Conservation (phyloP, 2,329 filamentous ascomycete genomes). For the Celoporthe dispersa region DNA sequence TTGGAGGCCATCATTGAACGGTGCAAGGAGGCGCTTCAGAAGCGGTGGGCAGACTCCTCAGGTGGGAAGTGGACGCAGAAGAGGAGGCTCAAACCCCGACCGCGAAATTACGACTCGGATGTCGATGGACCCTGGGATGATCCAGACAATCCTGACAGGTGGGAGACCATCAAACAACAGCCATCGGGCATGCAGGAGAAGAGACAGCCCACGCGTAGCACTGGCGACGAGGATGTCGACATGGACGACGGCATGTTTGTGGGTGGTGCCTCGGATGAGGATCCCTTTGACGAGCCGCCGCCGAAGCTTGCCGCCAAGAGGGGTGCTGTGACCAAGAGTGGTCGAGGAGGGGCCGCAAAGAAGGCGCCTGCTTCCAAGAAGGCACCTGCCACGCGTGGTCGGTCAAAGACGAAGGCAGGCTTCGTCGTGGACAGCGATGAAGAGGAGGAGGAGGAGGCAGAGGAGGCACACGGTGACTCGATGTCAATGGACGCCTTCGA, state of each 20-base stretch:
- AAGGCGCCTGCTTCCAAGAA: conserved; percentile 50
- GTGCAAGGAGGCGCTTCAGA: conserved; percentile 71
- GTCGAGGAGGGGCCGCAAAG: conserved; percentile 41
- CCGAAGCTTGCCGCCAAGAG: conserved; percentile 36
- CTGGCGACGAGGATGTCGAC: conserved; percentile 55
- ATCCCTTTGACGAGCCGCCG: conserved; percentile 2
- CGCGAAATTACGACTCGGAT: conserved; percentile 86
- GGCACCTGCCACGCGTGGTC: conserved; percentile 46
- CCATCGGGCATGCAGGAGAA: conserved; percentile 31
- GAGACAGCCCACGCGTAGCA: conserved; percentile 44
- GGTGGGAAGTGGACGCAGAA: conserved; percentile 50
- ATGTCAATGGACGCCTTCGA: conserved; percentile 39
- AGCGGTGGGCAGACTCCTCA: conserved; percentile 67
- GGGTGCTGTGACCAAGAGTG: conserved; percentile 37
- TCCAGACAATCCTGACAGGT: conserved; percentile 63
- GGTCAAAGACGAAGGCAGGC: conserved; percentile 47
- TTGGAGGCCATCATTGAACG: conserved; percentile 75
- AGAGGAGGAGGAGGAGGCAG: conserved; percentile 45
- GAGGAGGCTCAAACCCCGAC: conserved; percentile 72
- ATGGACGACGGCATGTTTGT: conserved; percentile 48
- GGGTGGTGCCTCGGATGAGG: conserved; percentile 44
- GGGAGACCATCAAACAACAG: conserved; percentile 19
- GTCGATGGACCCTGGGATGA: conserved; percentile 86
- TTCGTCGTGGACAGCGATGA: conserved; percentile 45
- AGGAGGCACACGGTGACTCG: conserved; percentile 13